These are phyloP conservation scores for Umbelopsis vinacea DNA, from an alignment of 192 early-diverging fungal species.

Conservation along the genomic window DNA sequence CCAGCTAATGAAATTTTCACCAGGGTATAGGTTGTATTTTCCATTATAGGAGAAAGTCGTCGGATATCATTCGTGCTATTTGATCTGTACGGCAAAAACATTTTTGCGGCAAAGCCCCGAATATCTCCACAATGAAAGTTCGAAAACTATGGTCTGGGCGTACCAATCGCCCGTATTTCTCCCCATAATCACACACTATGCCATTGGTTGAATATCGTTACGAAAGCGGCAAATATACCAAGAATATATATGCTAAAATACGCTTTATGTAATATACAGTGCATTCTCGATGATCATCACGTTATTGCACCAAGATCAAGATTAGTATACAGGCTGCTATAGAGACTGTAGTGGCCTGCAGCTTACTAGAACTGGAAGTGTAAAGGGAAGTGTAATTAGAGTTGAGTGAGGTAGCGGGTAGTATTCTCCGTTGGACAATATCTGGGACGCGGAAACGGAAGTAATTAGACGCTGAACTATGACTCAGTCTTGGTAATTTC, in stretches of 20 bases:
- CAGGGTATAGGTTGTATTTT: no score
- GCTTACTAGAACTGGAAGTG: background rate
- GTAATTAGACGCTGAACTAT: background rate
- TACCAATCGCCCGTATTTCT: no score
- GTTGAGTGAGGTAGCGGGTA: constrained; percentile 3
- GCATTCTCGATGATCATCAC: background rate
- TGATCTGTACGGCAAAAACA: background rate
- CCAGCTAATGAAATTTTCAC: no score
- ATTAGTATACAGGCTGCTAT: background rate
- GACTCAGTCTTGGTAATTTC: background rate
- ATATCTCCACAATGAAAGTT: background rate
- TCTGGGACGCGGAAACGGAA: background rate
- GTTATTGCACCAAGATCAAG: background rate
- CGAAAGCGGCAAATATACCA: no score
- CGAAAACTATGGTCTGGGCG: no score
- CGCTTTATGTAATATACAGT: no score
- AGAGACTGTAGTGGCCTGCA: background rate
- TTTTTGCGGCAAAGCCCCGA: background rate
- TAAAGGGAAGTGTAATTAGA: constrained; percentile 7
- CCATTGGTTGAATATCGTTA: no score
- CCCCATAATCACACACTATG: no score
- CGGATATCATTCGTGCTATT: background rate
- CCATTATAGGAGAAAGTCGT: background rate
- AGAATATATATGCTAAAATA: no score
- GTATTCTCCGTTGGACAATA: background rate